Evolutionary conservation across 108 stramenopile genomes (phyloP).

Genomic region (Fragilaria radians): DNA sequence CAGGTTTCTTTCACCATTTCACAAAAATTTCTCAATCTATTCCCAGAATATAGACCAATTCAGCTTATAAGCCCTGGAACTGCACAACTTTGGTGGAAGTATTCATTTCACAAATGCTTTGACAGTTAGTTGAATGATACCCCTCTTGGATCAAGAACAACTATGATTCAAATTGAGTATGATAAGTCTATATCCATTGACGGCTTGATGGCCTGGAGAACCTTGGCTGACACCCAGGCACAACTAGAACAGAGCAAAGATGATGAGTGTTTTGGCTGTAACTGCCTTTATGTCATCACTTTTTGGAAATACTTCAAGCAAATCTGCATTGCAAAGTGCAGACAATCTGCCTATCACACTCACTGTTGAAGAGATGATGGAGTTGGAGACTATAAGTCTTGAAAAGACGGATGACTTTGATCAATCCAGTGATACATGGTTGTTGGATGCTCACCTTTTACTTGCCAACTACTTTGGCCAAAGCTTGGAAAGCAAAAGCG

Average conservation of each 20-base stretch:
- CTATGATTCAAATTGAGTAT: conserved; percentile 46
- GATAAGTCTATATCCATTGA: conserved; percentile 66
- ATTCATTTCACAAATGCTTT: conserved; percentile 65
- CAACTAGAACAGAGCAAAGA: conserved; percentile 57
- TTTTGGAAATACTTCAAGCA: conserved; percentile 30
- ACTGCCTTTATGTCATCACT: conserved; percentile 18
- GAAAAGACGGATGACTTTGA: conserved; percentile 31
- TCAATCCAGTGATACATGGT: conserved; percentile 57
- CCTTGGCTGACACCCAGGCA: conserved; percentile 66
- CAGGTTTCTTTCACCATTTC: conserved; percentile 53
- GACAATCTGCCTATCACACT: conserved; percentile 60
- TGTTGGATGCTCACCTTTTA: conserved; percentile 60
- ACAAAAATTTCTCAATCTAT: too few species aligned
- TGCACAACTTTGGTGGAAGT: conserved; percentile 73
- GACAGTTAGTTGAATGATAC: too few species aligned
- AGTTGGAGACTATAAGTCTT: conserved; percentile 52
- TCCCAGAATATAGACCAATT: conserved; percentile 78
- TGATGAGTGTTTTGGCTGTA: conserved; percentile 20
- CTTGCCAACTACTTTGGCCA: conserved; percentile 62
- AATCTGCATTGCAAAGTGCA: conserved; percentile 8
- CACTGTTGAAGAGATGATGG: conserved; percentile 60
- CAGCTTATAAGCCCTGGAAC: conserved; percentile 10
- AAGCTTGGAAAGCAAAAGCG: conserved; percentile 78
- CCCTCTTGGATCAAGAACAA: conserved; percentile 53
- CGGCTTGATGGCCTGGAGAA: conserved; percentile 84